Conservation (phyloP, 345 rosid species). For the Euphorbia lathyris region DNA sequence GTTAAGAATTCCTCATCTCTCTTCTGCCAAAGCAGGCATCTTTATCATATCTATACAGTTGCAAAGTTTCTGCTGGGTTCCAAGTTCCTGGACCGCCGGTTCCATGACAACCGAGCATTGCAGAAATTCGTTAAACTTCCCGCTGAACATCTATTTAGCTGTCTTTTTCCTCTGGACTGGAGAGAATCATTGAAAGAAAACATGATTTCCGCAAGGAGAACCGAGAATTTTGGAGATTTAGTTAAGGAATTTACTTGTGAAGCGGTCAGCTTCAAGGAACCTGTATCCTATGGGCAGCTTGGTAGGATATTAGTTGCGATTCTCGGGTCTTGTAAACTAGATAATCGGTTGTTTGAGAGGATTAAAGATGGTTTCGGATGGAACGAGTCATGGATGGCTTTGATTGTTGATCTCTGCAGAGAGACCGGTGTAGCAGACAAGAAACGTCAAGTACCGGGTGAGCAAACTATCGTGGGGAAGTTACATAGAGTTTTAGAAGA, state of each 20-base stretch:
- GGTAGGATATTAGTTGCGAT: slow-evolving; percentile 35
- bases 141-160: slow-evolving; percentile 8
- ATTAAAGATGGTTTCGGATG: slow-evolving; percentile 9
- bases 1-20: slow-evolving; percentile 14
- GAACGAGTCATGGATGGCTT: slow-evolving; percentile 31
- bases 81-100: slow-evolving; percentile 1
- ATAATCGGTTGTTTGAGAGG: background rate
- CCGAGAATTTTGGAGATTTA: slow-evolving; percentile 15
- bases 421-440: background rate
- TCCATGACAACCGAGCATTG: slow-evolving; percentile 1
- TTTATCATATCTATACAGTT: slow-evolving; percentile 26
- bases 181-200: slow-evolving; percentile 24
- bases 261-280: background rate
- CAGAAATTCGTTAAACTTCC: slow-evolving; percentile 18
- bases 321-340: slow-evolving; percentile 39
- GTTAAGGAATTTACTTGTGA: slow-evolving; percentile 22
- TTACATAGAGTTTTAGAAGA: slow-evolving; percentile 35
- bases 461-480: slow-evolving; percentile 7
- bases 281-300: slow-evolving; percentile 35
- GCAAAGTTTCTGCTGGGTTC: slow-evolving; percentile 31
- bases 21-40: slow-evolving; percentile 24
- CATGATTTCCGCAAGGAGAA: slow-evolving; percentile 35
- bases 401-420: slow-evolving; percentile 23
- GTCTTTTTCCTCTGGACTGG: slow-evolving; percentile 41
- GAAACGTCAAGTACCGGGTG: background rate